phyloP scores from a whole-genome alignment of 768 basidiomycete genomes.

The Sporobolomyces phaffii region DNA sequence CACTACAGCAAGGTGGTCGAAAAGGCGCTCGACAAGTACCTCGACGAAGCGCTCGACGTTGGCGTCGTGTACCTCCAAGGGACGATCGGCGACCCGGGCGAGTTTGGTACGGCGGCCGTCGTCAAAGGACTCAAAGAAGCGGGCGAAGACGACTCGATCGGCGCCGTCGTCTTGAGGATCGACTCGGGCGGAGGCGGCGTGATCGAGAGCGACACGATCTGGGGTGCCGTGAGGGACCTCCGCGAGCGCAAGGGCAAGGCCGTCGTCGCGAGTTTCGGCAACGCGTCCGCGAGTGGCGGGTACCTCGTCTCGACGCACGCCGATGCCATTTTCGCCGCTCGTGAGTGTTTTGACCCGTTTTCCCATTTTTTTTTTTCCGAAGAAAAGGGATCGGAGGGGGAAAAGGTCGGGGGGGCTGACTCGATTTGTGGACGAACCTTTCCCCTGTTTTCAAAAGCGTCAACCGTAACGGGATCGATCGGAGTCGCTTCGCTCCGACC shows the following conservation, averaged over 20 bases:
- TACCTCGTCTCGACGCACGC: slow-evolving; percentile 39
- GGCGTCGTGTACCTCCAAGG: slow-evolving; percentile 43
- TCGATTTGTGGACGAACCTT: too few species aligned
- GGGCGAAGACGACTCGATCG: slow-evolving; percentile 40
- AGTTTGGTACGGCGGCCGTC: slow-evolving; percentile 38
- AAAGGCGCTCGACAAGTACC: slow-evolving; percentile 22
- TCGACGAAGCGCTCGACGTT: slow-evolving; percentile 34
- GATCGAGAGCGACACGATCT: slow-evolving; percentile 41
- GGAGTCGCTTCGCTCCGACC: slow-evolving; percentile 43
- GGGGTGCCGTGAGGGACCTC: slow-evolving; percentile 41
- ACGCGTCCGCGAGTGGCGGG: slow-evolving; percentile 41
- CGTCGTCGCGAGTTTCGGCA: slow-evolving; percentile 41
- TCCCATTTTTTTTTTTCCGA: background rate
- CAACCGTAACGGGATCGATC: slow-evolving; percentile 42
- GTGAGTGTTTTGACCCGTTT: slow-evolving; percentile 2
- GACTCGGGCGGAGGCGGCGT: slow-evolving; percentile 43
- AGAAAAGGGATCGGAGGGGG: too few species aligned
- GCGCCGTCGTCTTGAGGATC: slow-evolving; percentile 42
- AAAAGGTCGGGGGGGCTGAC: too few species aligned
- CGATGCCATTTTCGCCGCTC: slow-evolving; percentile 42
- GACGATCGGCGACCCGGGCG: slow-evolving; percentile 39
- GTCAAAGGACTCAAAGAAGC: slow-evolving; percentile 42
- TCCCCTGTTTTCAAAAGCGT: slow-evolving; percentile 24
- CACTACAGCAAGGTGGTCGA: slow-evolving; percentile 40
- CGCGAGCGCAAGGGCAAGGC: slow-evolving; percentile 39